phyloP scores from a whole-genome alignment of 805 yeast genomes.

The Metschnikowia sp. region DNA sequence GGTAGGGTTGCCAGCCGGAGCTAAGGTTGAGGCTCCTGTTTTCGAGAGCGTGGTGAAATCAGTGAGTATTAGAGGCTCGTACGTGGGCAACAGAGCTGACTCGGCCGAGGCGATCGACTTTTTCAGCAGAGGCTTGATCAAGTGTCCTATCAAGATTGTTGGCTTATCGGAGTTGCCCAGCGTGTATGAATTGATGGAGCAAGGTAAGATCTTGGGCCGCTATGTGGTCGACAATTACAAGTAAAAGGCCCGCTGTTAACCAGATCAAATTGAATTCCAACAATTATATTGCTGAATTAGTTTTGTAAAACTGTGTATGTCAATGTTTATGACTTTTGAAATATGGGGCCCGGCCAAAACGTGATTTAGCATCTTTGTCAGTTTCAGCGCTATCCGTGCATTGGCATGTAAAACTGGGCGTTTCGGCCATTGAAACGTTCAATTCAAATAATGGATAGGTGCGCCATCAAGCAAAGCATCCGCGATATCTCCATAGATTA shows the following conservation, averaged over 20 bases:
- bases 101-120: slow-evolving; percentile 77
- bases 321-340: too few relatives aligned
- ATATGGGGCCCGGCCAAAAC: too few relatives aligned
- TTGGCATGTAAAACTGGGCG: too few relatives aligned
- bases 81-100: slow-evolving; percentile 88
- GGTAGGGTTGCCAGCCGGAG: slow-evolving; percentile 80
- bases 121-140: slow-evolving; percentile 67
- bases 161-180: slow-evolving; percentile 68
- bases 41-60: slow-evolving; percentile 73
- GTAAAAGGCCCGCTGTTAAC: background rate
- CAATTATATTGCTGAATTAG: too few relatives aligned
- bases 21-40: slow-evolving; percentile 65
- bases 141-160: slow-evolving; percentile 70
- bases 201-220: slow-evolving; percentile 85
- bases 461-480: too few relatives aligned
- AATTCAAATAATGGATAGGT: too few relatives aligned
- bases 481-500: too few relatives aligned
- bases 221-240: slow-evolving; percentile 73
- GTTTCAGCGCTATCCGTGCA: too few relatives aligned
- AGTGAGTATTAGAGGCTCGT: slow-evolving; percentile 72
- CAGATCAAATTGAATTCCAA: too few relatives aligned
- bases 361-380: too few relatives aligned
- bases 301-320: too few relatives aligned
- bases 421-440: too few relatives aligned
- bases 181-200: slow-evolving; percentile 74